Evolutionary conservation across 2,329 filamentous ascomycete genomes (phyloP), one percentile per base, ranked within the genome.

Genomic region (Monosporascus sp.): DNA sequence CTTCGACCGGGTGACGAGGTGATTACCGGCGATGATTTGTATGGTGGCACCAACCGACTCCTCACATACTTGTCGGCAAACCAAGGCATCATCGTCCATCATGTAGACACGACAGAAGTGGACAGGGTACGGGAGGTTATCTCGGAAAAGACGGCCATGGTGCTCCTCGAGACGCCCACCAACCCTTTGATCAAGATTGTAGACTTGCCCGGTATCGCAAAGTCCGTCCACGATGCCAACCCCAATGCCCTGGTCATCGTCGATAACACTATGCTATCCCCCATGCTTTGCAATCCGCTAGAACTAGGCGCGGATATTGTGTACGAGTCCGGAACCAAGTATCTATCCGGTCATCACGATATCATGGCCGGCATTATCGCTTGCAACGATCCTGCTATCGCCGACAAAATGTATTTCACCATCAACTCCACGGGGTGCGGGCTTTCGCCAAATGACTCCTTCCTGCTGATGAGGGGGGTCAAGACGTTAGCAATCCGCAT

Each of bases 161-260:
- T 99, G 1, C 79, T 99, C 38, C 82, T 99, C 24, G 94, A 99
- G 73, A 96, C 92, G 0, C 94, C 95, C 2, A 99, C 94, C 27
- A 99, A 99, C 73, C 95, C 94, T 6, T 77, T 99, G 48, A 97
- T 99, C 79, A 99, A 99, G 76, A 92, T 99, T 62, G 91, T 95
- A 64, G 94, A 99, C 69, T 88, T 99, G 55, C 81, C 87, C 4
- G 79, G 84, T 22, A 95, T 99, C 62, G 85, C 94, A 15, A 78
- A 80, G 39, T 75, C 87, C 20, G 83, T 88, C 0, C 94, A 97
- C 70, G 83, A 86, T 38, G 82, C 82, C 49, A 96, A 94, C 70
- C 77, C 87, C 7, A 83, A 82, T 57, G 88, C 90, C 25, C 77
- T 97, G 41, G 91, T 99, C 17, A 85, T 92, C 2, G 94, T 97